A percentile compares a stretch with the other conserved stretches of the same genome.
Evolutionary conservation across 2,329 filamentous ascomycete species (phyloP).

Genomic region (Cladophialophora exuberans): DNA sequence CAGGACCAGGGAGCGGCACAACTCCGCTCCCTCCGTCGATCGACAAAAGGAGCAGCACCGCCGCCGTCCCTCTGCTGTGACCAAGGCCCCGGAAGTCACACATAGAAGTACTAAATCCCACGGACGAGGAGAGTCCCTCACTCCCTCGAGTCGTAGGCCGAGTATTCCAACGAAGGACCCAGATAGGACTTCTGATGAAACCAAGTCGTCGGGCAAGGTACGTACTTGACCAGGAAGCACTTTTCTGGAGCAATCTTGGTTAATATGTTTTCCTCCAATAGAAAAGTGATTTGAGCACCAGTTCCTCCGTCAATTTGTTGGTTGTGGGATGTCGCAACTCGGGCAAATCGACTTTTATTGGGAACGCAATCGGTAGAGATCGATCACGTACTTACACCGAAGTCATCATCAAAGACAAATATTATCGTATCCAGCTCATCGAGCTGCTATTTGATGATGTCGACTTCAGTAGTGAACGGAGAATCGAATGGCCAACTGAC

Average conservation of each 20-base stretch:
- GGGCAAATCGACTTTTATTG: conserved; percentile 64
- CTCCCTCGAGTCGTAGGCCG: conserved; percentile 15
- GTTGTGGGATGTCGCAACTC: conserved; percentile 58
- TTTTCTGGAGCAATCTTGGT: conserved; percentile 10
- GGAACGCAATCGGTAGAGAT: conserved; percentile 56
- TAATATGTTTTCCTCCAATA: conserved; percentile 10
- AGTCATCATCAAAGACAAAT: conserved; percentile 59
- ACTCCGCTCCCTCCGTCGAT: conserved; percentile 30
- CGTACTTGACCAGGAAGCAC: neutral
- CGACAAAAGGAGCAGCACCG: conserved; percentile 28
- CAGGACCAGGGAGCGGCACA: conserved; percentile 30
- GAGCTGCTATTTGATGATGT: conserved; percentile 60
- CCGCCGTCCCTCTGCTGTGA: conserved; percentile 23
- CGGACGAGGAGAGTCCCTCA: conserved; percentile 21
- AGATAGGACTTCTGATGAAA: conserved; percentile 9
- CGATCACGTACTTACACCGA: conserved; percentile 43
- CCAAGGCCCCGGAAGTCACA: conserved; percentile 23
- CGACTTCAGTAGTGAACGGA: conserved; percentile 52
- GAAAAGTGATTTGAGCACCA: conserved; percentile 18
- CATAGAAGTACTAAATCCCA: conserved; percentile 26
- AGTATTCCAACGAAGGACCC: conserved; percentile 11
- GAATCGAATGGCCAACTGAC: conserved; percentile 54
- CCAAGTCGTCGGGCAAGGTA: conserved; percentile 23
- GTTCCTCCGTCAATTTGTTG: conserved; percentile 62
- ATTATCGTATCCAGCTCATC: conserved; percentile 61